Evolutionary conservation across 2,329 filamentous ascomycete genomes (phyloP).

Genomic region (Simplicillium aogashimaense): DNA sequence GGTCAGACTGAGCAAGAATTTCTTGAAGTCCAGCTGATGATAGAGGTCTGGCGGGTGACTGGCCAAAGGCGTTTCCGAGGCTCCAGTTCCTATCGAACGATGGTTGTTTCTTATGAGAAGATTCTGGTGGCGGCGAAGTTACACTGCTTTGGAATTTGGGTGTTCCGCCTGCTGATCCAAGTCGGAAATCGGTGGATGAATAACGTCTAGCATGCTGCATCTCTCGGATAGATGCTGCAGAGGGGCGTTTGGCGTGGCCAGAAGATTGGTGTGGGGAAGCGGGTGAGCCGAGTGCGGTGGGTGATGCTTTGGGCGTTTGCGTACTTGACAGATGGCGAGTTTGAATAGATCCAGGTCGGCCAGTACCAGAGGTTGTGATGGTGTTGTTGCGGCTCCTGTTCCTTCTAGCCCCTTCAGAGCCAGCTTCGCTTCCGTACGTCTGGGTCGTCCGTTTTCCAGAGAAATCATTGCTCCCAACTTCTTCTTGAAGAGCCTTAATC

Average conservation of each 20-base stretch:
- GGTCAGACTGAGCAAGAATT: conserved; percentile 22
- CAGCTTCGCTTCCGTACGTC: conserved; percentile 48
- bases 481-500: conserved; percentile 83
- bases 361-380: conserved; percentile 36
- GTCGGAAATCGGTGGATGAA: conserved; percentile 71
- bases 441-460: conserved; percentile 41
- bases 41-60: conserved; percentile 32
- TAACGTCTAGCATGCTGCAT: conserved; percentile 78
- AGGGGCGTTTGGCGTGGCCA: conserved; percentile 52
- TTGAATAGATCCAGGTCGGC: conserved; percentile 35
- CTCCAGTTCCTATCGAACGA: conserved; percentile 66
- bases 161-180: conserved; percentile 15
- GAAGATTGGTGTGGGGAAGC: conserved; percentile 28
- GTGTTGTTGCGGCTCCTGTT: conserved; percentile 48
- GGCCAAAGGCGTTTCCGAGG: conserved; percentile 39
- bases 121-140: conserved; percentile 28
- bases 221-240: conserved; percentile 72
- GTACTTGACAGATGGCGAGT: conserved; percentile 37
- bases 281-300: conserved; percentile 28
- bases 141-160: conserved; percentile 30
- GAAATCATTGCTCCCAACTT: conserved; percentile 49
- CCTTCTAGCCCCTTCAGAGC: conserved; percentile 41
- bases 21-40: conserved; percentile 44
- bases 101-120: conserved; percentile 51
- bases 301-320: conserved; percentile 38